These are phyloP conservation scores for Colletotrichum sp. DNA, from an alignment of 2,329 filamentous ascomycete genomes.

Conservation along the genomic window DNA sequence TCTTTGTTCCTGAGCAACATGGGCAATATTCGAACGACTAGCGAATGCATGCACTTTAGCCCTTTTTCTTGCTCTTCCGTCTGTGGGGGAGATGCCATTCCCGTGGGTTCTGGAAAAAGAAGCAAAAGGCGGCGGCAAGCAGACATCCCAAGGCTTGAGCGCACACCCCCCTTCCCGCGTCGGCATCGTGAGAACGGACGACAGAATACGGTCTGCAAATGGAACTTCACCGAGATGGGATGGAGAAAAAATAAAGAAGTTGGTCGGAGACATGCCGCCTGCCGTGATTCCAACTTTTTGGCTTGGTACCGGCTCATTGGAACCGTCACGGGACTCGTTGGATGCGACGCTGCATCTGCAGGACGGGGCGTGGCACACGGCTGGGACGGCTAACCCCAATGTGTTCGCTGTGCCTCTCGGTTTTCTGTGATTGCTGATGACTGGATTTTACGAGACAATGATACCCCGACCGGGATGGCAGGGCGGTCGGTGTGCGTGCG, in stretches of 20 bases:
- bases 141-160: not conserved
- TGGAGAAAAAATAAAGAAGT: not conserved
- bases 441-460: not conserved
- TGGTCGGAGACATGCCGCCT: not conserved
- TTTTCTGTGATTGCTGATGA: not conserved
- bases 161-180: not conserved
- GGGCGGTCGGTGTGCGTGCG: slow-evolving; percentile 1
- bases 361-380: not conserved
- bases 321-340: slow-evolving; percentile 10
- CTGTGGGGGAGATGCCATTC: not conserved
- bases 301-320: slow-evolving; percentile 5
- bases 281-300: not conserved
- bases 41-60: slow-evolving; percentile 7
- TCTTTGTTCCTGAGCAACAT: not conserved
- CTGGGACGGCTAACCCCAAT: not conserved
- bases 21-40: not conserved
- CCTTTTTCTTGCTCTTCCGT: not conserved
- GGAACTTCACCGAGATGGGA: not conserved
- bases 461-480: slow-evolving; percentile 4
- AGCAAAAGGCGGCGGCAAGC: not conserved
- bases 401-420: not conserved
- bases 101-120: not conserved
- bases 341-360: slow-evolving; percentile 19
- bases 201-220: not conserved
- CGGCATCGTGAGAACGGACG: not conserved